These are phyloP conservation scores for Albizia julibrissin DNA, from an alignment of 306 rosid species.

Conservation along the genomic window DNA sequence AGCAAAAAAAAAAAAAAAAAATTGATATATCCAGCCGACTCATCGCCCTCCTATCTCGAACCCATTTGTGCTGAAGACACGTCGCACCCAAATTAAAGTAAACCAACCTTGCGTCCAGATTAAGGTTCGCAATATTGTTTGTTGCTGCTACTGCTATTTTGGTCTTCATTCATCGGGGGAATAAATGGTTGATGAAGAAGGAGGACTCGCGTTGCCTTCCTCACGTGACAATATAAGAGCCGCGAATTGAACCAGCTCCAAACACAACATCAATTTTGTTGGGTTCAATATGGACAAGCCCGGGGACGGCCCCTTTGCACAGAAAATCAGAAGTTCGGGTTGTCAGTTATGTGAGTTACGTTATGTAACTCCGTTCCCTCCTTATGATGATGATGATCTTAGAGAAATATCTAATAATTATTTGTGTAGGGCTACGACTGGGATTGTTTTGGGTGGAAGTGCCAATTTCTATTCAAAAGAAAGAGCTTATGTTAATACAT, in stretches of 20 bases:
- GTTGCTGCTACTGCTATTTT: conserved; percentile 45
- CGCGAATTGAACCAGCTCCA: conserved; percentile 92
- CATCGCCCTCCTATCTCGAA: conserved; percentile 52
- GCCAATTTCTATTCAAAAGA: too few relatives aligned
- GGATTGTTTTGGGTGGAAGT: too few relatives aligned
- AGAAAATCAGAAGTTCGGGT: conserved; percentile 98
- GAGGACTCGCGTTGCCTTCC: conserved; percentile 60
- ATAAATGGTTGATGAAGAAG: conserved; percentile 59
- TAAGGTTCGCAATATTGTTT: conserved; percentile 53
- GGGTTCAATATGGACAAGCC: conserved; percentile 86
- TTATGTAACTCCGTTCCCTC: too few relatives aligned
- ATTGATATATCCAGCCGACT: background rate
- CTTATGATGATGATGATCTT: too few relatives aligned
- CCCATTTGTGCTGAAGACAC: conserved; percentile 49
- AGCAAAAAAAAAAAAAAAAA: too few relatives aligned
- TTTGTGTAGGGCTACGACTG: too few relatives aligned
- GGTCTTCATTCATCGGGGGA: conserved; percentile 69
- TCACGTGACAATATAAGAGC: conserved; percentile 91
- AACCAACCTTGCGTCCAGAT: conserved; percentile 82
- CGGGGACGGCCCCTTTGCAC: conserved; percentile 97
- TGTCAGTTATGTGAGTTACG: conserved; percentile 54
- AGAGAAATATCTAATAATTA: too few relatives aligned
- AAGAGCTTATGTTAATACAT: too few relatives aligned
- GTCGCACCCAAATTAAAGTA: conserved; percentile 85
- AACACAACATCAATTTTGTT: conserved; percentile 87